Base-by-base conservation (phyloP, 2,329 filamentous ascomycete species). In the Diaporthe vaccinii region DNA sequence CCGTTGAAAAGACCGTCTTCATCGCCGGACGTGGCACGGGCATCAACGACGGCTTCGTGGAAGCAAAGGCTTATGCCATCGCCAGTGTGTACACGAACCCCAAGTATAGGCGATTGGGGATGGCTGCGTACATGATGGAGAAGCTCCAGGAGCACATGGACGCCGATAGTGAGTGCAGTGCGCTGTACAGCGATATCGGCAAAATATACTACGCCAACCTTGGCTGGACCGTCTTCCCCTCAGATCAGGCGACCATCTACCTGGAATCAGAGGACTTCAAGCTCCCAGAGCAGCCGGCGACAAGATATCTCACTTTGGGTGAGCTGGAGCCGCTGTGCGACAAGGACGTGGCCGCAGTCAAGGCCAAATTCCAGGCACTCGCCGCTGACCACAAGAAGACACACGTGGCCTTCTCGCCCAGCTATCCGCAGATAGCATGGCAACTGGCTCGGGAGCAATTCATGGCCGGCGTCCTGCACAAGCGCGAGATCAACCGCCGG, bases 1-100 rank as follows among this genome's bases (percentile, higher is more conserved):
- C 74, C 25, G 78, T 77, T 8, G 77, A 77, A 53, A 79, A 79
- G 75, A 80, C 78, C 36, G 78, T 82, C 20, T 77, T 82, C 73
- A 75, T 81, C 53, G 77, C 79, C 14, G 79, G 78, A 58, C 73
- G 78, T 6, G 79, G 77, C 70, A 73, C 78, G 31, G 73, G 75
- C 39, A 74, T 72, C 53, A 68, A 77, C 76, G 67, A 58, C 74
- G 79, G 80, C 36, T 77, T 80, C 31, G 76, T 79, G 22, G 74
- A 80, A 14, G 80, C 78, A 59, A 78, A 78, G 22, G 81, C 80
- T n/a, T 82, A 81, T 74, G 77, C 80, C 68, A 80, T 86, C 59
- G 81, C 82, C 67, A 81, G 84, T 58, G 77, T 85, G 22, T 83
- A 82, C 77, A 86, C 84, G 9, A 81, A 82, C 59, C 79, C 81